Evolutionary conservation across 192 early-diverging fungal genomes (phyloP), one percentile per base, ranked within the genome.

Genomic region (Backusella morwellensis): DNA sequence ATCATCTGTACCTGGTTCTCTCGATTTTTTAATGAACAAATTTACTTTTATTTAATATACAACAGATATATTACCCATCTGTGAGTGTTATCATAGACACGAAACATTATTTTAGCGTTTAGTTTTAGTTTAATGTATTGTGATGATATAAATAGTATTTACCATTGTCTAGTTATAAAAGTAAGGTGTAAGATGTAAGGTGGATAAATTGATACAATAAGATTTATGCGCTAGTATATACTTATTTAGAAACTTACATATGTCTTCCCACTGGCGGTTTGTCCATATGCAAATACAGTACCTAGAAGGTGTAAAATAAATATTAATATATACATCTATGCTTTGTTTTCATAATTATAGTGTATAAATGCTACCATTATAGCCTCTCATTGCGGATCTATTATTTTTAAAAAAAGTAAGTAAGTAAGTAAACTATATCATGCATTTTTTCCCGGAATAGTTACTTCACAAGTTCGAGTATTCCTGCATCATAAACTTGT

Each of bases 201-300:
- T 75, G 23, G 5, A 42, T 50, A 50, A 50, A 50, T 21, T 15
- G 42, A 35, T n/a, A 50, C 14, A 8, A 32, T 23, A 35, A 12
- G 11, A 6, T 34, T 34, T 36, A 56, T 21, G 21, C 9, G 38
- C 12, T 40, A 29, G 21, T 17, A 1, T 68, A 68, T 34, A 0
- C 15, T 68, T 36, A 75, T 44, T 75, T 59, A 11, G 23, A 1
- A 35, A 71, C 85, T 77, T 85, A 90, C 88, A 83, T 89, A 90
- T 44, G 98, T 98, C 80, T 99, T 99, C 66, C 98, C 98, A 14
- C 93, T 94, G 5, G 96, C 93, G 12, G 98, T 99, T 80, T 98
- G 97, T 14, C 98, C 98, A 85, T 99, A 99, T 6, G 98, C 97
- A 87, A 99, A 99, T 2, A 71, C 70, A 34, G 70, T 71, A 7